Evolutionary conservation across 805 yeast genomes (phyloP), one percentile per base, ranked within the genome.

Genomic region (Candida hispaniensis): DNA sequence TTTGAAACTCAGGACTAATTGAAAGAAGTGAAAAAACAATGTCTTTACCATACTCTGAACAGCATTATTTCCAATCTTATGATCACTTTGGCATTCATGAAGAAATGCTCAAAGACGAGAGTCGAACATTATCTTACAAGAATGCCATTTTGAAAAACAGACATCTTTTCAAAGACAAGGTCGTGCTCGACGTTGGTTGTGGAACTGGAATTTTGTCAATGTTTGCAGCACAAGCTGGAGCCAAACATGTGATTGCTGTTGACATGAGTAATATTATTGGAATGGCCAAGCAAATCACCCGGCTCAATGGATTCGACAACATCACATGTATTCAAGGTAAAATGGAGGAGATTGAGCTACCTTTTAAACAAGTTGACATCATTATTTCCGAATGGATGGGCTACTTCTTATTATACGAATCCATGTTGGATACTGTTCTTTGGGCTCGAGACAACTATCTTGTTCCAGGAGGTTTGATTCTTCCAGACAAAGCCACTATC

Each of bases 371-470:
- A 54, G 99, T 91, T 38, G 99, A 91, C 56, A 88, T 91, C 48
- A 91, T 91, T 47, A 76, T 91, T 42, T 76, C 91, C 44, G 99
- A 91, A 60, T 91, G 99, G 99, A 91, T 91, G 99, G 99, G 99
- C 11, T 91, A 91, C 59, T 91, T 91, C 52, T 60, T 93, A 47
- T 67, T 93, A 39, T 91, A 88, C 56, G 99, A 91, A 67, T 81
- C 94, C 42, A 91, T 91, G 99, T 69, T 91, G 56, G 97, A 91
- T 59, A 83, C 97, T 16, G 98, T 91, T 16, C 64, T 91, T 47
- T 73, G 72, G 48, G 99, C 99, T 20, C 73, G 99, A 61, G 99
- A 91, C 61, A 74, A 69, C 55, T 93, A 85, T 58, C 52, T 63
- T 39, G 74, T 64, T 25, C 66, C 69, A 50, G 94, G 81, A 33